Percentiles rank a stretch among this genome's conserved stretches.
Conservation (phyloP, 495 filamentous ascomycete genomes). For the Trypethelium eluteriae region DNA sequence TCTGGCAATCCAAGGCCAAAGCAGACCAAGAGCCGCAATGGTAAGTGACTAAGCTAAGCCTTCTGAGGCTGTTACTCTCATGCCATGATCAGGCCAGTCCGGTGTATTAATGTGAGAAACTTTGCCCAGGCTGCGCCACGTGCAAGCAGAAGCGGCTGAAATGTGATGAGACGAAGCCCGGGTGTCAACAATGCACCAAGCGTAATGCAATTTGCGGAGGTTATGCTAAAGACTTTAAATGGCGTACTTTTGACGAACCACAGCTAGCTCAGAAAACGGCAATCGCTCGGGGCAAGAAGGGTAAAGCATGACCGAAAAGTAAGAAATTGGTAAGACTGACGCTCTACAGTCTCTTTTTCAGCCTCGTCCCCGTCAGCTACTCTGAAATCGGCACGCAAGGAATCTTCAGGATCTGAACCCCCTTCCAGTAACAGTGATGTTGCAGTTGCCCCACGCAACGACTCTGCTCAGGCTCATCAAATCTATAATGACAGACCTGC, state of each 20-base stretch:
- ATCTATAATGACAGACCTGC: background rate
- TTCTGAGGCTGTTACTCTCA: background rate
- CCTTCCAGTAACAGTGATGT: background rate
- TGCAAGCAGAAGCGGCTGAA: slow-evolving; percentile 78
- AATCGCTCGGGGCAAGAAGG: slow-evolving; percentile 5
- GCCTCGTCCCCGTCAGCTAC: background rate
- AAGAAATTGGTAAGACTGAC: background rate
- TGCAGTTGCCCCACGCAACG: background rate
- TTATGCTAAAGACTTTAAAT: slow-evolving; percentile 80
- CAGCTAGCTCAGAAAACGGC: background rate
- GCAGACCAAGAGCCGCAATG: slow-evolving; percentile 78
- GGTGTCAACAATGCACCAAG: slow-evolving; percentile 64
- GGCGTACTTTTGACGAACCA: slow-evolving; percentile 65
- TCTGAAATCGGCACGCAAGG: background rate
- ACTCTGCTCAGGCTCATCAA: background rate
- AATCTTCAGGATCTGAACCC: background rate
- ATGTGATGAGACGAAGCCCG: slow-evolving; percentile 72
- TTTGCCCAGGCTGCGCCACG: slow-evolving; percentile 60
- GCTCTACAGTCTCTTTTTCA: background rate
- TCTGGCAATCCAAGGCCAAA: slow-evolving; percentile 51
- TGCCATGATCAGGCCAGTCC: background rate
- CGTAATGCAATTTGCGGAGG: slow-evolving; percentile 66
- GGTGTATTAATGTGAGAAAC: slow-evolving; percentile 10
- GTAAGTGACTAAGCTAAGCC: slow-evolving; percentile 42
- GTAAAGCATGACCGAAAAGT: background rate